Evolutionary conservation across 2,329 filamentous ascomycete species (phyloP), one percentile per base, ranked within the genome.

Genomic region (Coniochaeta ligniaria): DNA sequence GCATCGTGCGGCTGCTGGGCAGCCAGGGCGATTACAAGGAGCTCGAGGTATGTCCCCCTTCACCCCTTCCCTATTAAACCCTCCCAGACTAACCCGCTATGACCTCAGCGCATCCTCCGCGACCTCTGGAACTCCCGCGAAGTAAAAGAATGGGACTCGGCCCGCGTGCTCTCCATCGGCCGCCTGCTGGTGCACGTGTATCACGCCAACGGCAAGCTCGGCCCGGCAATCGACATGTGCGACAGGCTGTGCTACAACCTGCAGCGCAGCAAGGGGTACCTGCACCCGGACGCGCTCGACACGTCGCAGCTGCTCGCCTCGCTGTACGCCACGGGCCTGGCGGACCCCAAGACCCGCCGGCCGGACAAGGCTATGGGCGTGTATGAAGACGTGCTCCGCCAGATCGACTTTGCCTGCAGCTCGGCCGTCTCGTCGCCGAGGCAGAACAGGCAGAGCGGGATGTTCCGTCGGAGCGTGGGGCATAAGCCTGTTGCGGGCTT

Each of bases 1-100:
- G 75, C 8, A 70, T 82, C 1, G 72, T 80, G 31, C 73, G 73
- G 11, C 70, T 83, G 3, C 72, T 83, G 1, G 80, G 79, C 33
- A 74, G 76, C 26, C 78, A 81, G 61, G 67, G 73, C 60, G 78
- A 81, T 65, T 79, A 74, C 61, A 67, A 69, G 22, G 77, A 80
- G 57, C 74, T 81, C 12, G 78, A 81, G 64, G 65, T 70, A 67
- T 58, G 60, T 38, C 24, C 31, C 24, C 22, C 7, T 12, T 2
- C 22, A 63, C 58, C 35, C 47, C 24, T 20, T 33, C 9, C 16
- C 16, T 33, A 20, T 26, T 14, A 28, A 14, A 5, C 22, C 20
- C 12, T 16, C 57, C 9, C 16, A 31, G 31, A 20, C 60, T 64
- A 38, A 67, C 59, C 22, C 35, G 7, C 6, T 7, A 2, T 4